Base-by-base conservation (phyloP, 228 moss, liverwort and hornwort genomes). In the Sphagnum magellanicum region DNA sequence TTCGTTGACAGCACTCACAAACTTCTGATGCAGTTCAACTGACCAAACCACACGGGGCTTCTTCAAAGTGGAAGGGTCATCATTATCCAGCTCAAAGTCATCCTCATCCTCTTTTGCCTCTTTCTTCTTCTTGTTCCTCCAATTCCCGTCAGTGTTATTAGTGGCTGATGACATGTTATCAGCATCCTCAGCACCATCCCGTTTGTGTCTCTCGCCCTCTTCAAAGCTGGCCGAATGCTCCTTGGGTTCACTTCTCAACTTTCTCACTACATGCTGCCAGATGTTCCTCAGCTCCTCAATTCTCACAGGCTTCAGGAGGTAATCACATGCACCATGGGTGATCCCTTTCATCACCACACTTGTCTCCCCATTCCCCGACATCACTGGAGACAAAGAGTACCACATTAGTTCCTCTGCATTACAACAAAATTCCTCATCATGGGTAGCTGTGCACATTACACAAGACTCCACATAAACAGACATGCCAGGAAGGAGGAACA, bases 21-120 rank as follows among this genome's bases (percentile, higher is more conserved):
- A 98, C 74, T 92, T 85, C 75, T 98, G 91, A 63, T 98, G 98
- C 48, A 98, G 94, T 72, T 98, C 98, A 48, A 91, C 92, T 5
- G 98, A 93, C 98, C 98, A 98, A 10, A 98, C 91, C 64, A 98
- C 92, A 50, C 98, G 90, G n/a, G 98, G 91, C 67, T 98, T 98
- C 68, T 98, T 98, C 79, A 94, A 78, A 13, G 88, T 90, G 65
- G 86, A 79, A 4, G 87, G 90, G 73, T 98, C 98, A 65, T 98
- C 98, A 53, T 85, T 78, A 69, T 89, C 92, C 79, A 68, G 90
- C 77, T 94, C 87, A 68, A 74, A 78, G 70, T 91, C 98, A 75
- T 98, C 86, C 78, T 98, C 81, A 73, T 87, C 87, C 80, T 98
- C 87, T 58, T 91, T 63, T 71, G 82, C 78, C 51, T 83, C 67